A percentile compares a stretch with the other conserved stretches of the same genome.
These are phyloP conservation scores for Ballota nigra DNA, from an alignment of 257 asterid genomes.

Conservation along the genomic window DNA sequence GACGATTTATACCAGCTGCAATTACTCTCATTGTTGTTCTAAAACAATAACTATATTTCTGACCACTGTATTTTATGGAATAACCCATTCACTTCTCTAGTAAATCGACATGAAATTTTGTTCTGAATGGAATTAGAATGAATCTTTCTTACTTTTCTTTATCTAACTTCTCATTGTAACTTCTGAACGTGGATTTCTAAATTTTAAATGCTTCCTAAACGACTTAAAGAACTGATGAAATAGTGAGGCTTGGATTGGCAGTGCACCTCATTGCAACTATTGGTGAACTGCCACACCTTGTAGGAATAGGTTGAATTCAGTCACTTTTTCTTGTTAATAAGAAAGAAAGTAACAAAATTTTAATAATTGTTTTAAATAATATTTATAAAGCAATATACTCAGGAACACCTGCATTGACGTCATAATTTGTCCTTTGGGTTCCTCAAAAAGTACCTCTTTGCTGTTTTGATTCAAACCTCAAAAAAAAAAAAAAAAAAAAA, in stretches of 20 bases:
- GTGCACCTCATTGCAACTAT: neutral
- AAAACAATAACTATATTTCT: neutral
- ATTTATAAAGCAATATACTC: slow-evolving; percentile 6
- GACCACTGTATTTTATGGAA: neutral
- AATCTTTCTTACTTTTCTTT: neutral
- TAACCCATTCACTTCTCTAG: neutral
- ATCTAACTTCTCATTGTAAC: neutral
- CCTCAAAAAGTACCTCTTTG: slow-evolving; percentile 18
- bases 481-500: no score
- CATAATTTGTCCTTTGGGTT: slow-evolving; percentile 11
- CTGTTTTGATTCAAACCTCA: slow-evolving; percentile 12
- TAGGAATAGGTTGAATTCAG: slow-evolving; percentile 1
- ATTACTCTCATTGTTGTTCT: neutral
- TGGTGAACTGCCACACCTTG: neutral
- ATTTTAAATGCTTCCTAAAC: slow-evolving; percentile 8
- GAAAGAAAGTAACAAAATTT: neutral
- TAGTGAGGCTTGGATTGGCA: neutral
- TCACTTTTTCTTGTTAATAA: slow-evolving; percentile 3
- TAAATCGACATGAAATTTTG: slow-evolving; percentile 5
- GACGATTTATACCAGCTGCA: neutral
- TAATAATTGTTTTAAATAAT: neutral
- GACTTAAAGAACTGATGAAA: slow-evolving; percentile 12
- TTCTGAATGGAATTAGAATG: neutral
- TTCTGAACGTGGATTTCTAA: neutral
- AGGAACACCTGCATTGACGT: slow-evolving; percentile 3